phyloP scores from a whole-genome alignment of 2,329 filamentous ascomycete species.

The Cadophora gregata region DNA sequence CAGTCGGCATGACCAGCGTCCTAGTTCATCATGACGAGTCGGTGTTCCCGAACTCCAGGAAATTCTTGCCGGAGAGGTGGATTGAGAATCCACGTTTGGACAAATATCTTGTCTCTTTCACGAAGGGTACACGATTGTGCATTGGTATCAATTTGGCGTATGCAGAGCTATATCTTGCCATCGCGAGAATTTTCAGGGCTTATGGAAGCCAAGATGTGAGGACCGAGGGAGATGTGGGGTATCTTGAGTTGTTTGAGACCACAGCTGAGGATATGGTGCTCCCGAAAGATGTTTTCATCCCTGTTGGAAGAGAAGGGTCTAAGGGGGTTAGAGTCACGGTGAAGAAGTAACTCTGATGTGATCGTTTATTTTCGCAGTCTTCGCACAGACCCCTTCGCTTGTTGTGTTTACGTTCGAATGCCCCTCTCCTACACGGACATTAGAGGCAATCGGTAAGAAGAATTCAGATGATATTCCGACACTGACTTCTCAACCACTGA shows the following conservation, averaged over 20 bases:
- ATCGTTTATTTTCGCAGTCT: background rate
- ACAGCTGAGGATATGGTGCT: constrained; percentile 27
- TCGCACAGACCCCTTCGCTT: background rate
- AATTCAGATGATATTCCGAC: no score
- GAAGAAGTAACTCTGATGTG: background rate
- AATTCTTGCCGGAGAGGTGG: constrained; percentile 51
- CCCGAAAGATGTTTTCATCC: constrained; percentile 27
- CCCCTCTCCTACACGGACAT: no score
- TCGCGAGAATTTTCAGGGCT: constrained; percentile 19
- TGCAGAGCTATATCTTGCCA: constrained; percentile 28
- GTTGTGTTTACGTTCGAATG: background rate
- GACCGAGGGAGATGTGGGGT: constrained; percentile 22
- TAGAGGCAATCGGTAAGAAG: no score
- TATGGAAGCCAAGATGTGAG: constrained; percentile 24
- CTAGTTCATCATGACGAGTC: constrained; percentile 49
- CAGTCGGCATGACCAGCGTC: constrained; percentile 46
- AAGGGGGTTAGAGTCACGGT: constrained; percentile 25
- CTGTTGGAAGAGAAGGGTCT: constrained; percentile 16
- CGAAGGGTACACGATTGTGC: constrained; percentile 49
- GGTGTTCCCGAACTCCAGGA: constrained; percentile 47
- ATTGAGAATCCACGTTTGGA: constrained; percentile 47
- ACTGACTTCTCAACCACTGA: no score
- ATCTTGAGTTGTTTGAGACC: constrained; percentile 28
- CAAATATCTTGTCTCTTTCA: constrained; percentile 50
- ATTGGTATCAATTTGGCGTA: constrained; percentile 44